Conservation (phyloP, 441 rosid genomes). For the Eruca vesicaria region DNA sequence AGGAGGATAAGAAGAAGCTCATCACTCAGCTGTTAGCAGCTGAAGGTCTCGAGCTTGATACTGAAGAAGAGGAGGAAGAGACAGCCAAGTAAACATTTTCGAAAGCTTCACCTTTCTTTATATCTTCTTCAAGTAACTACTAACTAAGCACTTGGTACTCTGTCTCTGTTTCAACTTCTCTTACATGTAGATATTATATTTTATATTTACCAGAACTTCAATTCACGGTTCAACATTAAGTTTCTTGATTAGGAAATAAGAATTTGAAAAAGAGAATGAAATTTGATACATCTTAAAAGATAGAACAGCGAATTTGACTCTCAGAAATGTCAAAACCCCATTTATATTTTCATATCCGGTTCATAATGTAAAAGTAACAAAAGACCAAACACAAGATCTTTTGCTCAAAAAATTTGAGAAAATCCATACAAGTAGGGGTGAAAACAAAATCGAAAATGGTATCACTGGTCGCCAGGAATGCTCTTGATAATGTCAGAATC, state of each 20-base stretch:
- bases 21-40: conserved; percentile 76
- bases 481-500: too few relatives aligned
- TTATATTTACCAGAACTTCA: too few relatives aligned
- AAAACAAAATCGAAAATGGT: background rate
- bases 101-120: background rate
- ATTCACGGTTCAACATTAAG: too few relatives aligned
- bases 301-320: too few relatives aligned
- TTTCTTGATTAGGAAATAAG: too few relatives aligned
- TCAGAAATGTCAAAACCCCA: background rate
- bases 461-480: conserved; percentile 51
- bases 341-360: background rate
- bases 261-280: too few relatives aligned
- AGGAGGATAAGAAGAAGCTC: conserved; percentile 63
- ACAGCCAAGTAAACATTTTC: conserved; percentile 23
- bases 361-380: background rate
- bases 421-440: background rate
- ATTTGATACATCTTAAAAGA: too few relatives aligned
- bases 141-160: background rate
- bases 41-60: too few relatives aligned
- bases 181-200: conserved; percentile 14
- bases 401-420: conserved; percentile 2
- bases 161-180: background rate
- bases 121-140: conserved; percentile 1
- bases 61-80: conserved; percentile 57
- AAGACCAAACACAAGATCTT: background rate